Evolutionary conservation across 495 filamentous ascomycete genomes (phyloP).

Genomic region (Immersiella caudata): DNA sequence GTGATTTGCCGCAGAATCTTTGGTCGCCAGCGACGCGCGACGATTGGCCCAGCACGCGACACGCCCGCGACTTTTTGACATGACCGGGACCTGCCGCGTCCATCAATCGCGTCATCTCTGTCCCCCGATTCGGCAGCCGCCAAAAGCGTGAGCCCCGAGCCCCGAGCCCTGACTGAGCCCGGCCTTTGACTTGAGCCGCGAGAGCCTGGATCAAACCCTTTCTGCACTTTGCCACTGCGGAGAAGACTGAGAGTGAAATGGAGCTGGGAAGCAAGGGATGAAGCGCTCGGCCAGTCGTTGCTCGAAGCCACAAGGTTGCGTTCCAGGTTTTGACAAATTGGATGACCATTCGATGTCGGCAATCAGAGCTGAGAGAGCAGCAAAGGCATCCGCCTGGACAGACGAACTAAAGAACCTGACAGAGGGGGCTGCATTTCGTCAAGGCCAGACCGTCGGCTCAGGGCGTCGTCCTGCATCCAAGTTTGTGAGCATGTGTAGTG

Average conservation of each 20-base stretch:
- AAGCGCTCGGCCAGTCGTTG: constrained; percentile 11
- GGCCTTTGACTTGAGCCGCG: constrained; percentile 7
- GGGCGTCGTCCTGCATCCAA: not conserved
- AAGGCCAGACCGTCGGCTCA: not conserved
- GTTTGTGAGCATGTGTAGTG: not conserved
- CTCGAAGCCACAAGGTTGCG: constrained; percentile 3
- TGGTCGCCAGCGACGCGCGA: constrained; percentile 22
- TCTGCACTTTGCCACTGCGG: constrained; percentile 12
- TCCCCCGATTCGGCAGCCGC: constrained; percentile 10
- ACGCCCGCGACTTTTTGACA: constrained; percentile 17
- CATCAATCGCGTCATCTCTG: constrained; percentile 33
- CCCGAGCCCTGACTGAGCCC: not conserved
- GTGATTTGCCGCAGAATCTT: constrained; percentile 21
- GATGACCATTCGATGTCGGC: constrained; percentile 3
- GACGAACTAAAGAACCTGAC: not conserved
- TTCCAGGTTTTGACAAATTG: constrained; percentile 9
- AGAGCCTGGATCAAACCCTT: not conserved
- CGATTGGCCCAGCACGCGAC: constrained; percentile 37
- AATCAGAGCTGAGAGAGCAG: not conserved
- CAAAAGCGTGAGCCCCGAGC: too few species aligned
- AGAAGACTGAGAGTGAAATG: not conserved
- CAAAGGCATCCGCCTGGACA: not conserved
- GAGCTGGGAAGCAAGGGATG: constrained; percentile 3
- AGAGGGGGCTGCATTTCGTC: constrained; percentile 1
- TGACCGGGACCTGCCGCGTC: constrained; percentile 29